phyloP scores from a whole-genome alignment of 306 rosid species.

The Sophora flavescens region DNA sequence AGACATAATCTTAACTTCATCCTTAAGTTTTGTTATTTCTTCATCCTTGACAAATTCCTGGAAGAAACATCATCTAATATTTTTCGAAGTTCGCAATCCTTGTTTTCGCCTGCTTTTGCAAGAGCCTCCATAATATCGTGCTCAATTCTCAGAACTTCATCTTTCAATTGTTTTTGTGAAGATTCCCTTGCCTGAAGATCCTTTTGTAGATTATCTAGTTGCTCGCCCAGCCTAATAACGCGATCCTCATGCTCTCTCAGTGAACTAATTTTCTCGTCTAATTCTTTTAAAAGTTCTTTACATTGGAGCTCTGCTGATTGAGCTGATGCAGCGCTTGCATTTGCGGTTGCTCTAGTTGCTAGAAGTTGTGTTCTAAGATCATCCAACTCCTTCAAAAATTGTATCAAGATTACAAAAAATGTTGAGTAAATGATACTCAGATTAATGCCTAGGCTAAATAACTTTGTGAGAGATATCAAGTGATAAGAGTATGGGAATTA shows the following conservation, averaged over 20 bases:
- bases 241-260: constrained; percentile 84
- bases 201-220: constrained; percentile 80
- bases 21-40: constrained; percentile 76
- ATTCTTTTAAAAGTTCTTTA: constrained; percentile 71
- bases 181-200: constrained; percentile 87
- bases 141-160: constrained; percentile 84
- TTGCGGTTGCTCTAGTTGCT: constrained; percentile 77
- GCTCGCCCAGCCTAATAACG: constrained; percentile 78
- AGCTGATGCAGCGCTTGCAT: constrained; percentile 89
- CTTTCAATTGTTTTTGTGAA: constrained; percentile 92
- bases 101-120: constrained; percentile 66
- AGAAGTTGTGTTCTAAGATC: constrained; percentile 75
- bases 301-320: constrained; percentile 82
- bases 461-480: constrained; percentile 1
- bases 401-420: constrained; percentile 47
- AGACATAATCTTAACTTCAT: constrained; percentile 84
- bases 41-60: constrained; percentile 79
- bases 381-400: constrained; percentile 83
- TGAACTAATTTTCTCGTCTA: constrained; percentile 74
- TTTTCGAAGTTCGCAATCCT: constrained; percentile 80
- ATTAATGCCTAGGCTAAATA: background rate
- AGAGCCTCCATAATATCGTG: constrained; percentile 84
- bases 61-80: constrained; percentile 87
- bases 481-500: background rate
- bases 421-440: constrained; percentile 28